Conservation (phyloP, 345 rosid genomes). For the Lumnitzera littorea region DNA sequence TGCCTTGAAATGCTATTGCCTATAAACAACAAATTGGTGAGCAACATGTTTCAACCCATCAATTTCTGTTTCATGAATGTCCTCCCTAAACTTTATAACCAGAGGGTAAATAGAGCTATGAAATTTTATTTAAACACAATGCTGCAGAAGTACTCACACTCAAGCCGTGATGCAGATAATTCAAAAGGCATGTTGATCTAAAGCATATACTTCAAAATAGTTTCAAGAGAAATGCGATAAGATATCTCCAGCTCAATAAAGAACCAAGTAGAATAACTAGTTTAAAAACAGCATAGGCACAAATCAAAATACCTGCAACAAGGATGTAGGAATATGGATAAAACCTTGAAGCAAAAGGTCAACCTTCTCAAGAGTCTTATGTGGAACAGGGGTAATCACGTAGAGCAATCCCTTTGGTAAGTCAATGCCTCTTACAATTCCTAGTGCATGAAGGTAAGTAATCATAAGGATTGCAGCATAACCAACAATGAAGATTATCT, state of each 20-base stretch:
- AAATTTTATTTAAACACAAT: no score
- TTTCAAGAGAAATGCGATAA: not conserved
- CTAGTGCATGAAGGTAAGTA: constrained; percentile 27
- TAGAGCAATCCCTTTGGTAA: constrained; percentile 49
- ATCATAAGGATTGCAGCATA: not conserved
- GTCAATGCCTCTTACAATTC: constrained; percentile 89
- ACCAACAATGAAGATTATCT: not conserved
- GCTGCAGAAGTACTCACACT: no score
- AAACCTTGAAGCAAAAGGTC: constrained; percentile 74
- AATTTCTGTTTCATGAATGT: no score
- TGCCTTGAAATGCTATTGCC: no score
- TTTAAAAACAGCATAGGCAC: constrained; percentile 1
- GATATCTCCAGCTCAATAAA: not conserved
- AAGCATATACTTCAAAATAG: not conserved
- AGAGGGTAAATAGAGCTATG: no score
- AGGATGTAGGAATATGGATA: constrained; percentile 71
- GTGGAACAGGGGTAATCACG: constrained; percentile 79
- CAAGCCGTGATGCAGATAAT: no score
- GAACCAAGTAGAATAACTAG: not conserved
- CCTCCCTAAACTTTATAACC: no score
- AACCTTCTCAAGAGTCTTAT: constrained; percentile 58
- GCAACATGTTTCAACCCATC: no score
- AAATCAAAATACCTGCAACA: constrained; percentile 51
- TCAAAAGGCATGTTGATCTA: no score
- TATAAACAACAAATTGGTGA: no score